Evolutionary conservation across 2,329 filamentous ascomycete species (phyloP), one percentile per base, ranked within the genome.

Genomic region (Colletotrichum sp.): DNA sequence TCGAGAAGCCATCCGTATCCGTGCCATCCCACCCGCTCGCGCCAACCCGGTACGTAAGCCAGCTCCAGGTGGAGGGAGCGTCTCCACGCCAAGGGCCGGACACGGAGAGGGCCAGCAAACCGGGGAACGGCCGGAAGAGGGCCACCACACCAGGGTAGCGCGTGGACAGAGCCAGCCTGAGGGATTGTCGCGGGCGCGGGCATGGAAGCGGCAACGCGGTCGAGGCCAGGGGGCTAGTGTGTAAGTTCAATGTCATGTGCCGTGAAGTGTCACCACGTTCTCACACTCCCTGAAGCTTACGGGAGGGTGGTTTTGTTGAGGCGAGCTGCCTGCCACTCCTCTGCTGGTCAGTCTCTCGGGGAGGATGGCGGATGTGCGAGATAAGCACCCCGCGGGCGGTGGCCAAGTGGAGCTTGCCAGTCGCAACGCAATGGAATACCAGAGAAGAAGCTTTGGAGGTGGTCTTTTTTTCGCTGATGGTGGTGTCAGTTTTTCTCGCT

Each of bases 61-160:
- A 55, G 32, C 18, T 39, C 36, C 21, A 62, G 69, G 34, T 32
- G 64, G 32, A 74, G 59, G 69, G 13, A 73, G 73, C 44, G 65
- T 74, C 71, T 76, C 70, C 65, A 65, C 64, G 74, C 57, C 64
- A 76, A 69, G 59, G 70, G 59, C 73, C 64, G 64, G 34, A 49
- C 64, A 71, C 59, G 66, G 52, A 63, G 60, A 73, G 32, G 16
- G 65, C 36, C 70, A 69, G 70, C 70, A 74, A 73, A 69, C 74
- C 74, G 74, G 74, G 74, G 74, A 69, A 65, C 64, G 49, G 28
- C 59, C 70, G 64, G 74, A 16, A n/a, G 73, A 73, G 55, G 34
- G 28, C 64, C 70, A 69, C 65, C 36, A 18, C 30, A 49, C 74
- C 49, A 69, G 74, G 70, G 36, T 69, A 74, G 70, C 70, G 70